These are phyloP conservation scores for Dioscorea alata DNA, from an alignment of 106 monocot species.

Conservation along the genomic window DNA sequence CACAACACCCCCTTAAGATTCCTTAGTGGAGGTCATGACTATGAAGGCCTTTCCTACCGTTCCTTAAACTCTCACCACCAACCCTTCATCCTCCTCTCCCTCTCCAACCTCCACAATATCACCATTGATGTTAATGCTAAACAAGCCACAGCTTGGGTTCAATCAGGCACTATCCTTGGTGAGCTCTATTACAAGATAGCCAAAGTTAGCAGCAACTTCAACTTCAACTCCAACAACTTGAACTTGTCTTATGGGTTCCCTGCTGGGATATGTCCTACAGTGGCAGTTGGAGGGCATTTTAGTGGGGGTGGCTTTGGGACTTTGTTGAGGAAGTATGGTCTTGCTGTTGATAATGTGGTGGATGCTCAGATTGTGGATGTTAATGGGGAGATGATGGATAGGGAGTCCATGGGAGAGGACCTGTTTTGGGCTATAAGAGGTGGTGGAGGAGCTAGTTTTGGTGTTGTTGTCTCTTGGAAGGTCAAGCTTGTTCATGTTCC, in stretches of 20 bases:
- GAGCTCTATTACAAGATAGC: slow-evolving; percentile 8
- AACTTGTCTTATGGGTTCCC: neutral
- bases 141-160: neutral
- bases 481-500: neutral
- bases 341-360: neutral
- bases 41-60: slow-evolving; percentile 8
- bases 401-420: neutral
- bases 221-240: neutral
- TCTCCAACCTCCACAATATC: neutral
- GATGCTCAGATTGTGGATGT: neutral
- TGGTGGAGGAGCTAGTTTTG: neutral
- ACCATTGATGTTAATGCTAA: neutral
- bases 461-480: neutral
- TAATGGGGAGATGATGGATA: neutral
- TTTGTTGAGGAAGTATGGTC: slow-evolving; percentile 2
- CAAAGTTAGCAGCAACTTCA: neutral
- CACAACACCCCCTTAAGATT: neutral
- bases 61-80: neutral
- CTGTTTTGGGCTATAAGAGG: neutral
- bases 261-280: neutral
- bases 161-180: neutral
- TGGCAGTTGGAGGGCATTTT: slow-evolving; percentile 1
- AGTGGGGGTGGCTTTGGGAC: slow-evolving; percentile 3
- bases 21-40: slow-evolving; percentile 10
- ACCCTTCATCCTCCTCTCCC: neutral